Evolutionary conservation across 257 asterid genomes (phyloP).

Genomic region (Lycium ferocissimum): DNA sequence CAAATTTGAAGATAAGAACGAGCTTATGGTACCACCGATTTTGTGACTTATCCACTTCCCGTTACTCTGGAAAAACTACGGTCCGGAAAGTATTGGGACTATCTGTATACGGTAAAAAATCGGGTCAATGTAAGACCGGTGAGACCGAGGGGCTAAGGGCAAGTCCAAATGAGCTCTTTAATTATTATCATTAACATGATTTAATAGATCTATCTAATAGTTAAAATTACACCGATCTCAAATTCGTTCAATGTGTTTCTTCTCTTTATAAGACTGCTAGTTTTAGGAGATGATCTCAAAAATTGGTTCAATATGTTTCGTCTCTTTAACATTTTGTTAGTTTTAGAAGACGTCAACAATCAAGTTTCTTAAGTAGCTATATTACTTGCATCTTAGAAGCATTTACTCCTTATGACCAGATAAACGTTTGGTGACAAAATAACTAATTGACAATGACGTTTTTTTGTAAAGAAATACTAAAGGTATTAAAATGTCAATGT

Average conservation of each 20-base stretch:
- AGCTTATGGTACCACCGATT: too few species aligned
- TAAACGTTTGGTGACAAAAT: not conserved
- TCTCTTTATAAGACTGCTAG: not conserved
- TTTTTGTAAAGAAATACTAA: not conserved
- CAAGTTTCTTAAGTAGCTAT: not conserved
- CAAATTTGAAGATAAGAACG: too few species aligned
- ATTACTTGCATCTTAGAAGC: not conserved
- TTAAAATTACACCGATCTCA: not conserved
- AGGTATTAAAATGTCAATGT: not conserved
- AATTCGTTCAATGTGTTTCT: not conserved
- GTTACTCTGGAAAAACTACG: too few species aligned
- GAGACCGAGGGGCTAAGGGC: too few species aligned
- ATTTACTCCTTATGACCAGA: not conserved
- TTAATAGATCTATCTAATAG: not conserved
- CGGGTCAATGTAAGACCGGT: too few species aligned
- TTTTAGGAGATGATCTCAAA: not conserved
- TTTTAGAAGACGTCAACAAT: not conserved
- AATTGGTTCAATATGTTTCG: not conserved
- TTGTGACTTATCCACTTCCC: too few species aligned
- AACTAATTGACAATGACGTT: not conserved
- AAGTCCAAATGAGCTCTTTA: not conserved
- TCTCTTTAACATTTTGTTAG: not conserved
- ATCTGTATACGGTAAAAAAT: too few species aligned
- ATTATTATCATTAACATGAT: not conserved
- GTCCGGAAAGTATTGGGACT: too few species aligned